Evolutionary conservation across 2,329 filamentous ascomycete genomes (phyloP).

Genomic region (Ascocoryne sarcoides): DNA sequence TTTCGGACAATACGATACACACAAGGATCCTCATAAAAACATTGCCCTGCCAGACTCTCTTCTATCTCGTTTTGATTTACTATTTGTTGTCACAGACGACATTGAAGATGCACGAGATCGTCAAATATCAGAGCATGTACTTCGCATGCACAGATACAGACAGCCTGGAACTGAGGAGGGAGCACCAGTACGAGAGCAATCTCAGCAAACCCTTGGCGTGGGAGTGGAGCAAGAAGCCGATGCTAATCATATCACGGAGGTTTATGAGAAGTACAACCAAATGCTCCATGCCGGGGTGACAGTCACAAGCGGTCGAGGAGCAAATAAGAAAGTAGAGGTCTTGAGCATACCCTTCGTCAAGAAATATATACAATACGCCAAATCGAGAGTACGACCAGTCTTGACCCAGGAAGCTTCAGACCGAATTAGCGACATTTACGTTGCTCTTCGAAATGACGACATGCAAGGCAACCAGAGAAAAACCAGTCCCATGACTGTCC

Average conservation of each 20-base stretch:
- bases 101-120: conserved; percentile 91
- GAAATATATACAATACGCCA: conserved; percentile 98
- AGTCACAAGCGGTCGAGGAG: conserved; percentile 62
- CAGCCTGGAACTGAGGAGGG: conserved; percentile 90
- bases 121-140: conserved; percentile 88
- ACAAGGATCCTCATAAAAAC: conserved; percentile 98
- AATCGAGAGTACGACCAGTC: conserved; percentile 80
- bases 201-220: conserved; percentile 75
- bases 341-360: conserved; percentile 97
- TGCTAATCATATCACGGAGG: conserved; percentile 68
- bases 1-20: conserved; percentile 95
- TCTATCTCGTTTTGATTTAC: conserved; percentile 93
- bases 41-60: conserved; percentile 95
- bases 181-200: conserved; percentile 83
- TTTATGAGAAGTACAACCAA: conserved; percentile 92
- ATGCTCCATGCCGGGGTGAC: conserved; percentile 93
- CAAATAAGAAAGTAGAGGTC: conserved; percentile 73
- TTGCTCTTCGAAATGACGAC: conserved; percentile 88
- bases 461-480: conserved; percentile 88
- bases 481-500: conserved; percentile 90
- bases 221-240: conserved; percentile 71
- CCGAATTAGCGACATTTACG: conserved; percentile 85
- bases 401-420: conserved; percentile 87
- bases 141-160: conserved; percentile 94
- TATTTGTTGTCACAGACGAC: conserved; percentile 96